Evolutionary conservation across 2,329 filamentous ascomycete genomes (phyloP), one percentile per base, ranked within the genome.

Genomic region (Aspergillus tamarii): DNA sequence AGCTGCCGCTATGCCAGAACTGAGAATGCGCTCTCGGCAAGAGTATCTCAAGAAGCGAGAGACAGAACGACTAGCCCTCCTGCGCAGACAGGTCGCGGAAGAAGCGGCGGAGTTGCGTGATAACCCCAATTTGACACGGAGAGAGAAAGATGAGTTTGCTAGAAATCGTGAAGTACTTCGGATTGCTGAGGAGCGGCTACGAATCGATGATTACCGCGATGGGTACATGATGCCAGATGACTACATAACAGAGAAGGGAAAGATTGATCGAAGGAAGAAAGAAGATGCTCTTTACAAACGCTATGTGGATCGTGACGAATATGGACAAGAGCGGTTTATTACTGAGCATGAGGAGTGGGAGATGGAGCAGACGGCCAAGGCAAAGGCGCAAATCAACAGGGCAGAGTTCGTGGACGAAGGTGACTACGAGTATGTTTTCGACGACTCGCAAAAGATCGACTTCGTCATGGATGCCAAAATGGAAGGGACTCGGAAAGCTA

Each of bases 281-380:
- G 88, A 95, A 67, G 92, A 96, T 28, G 92, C 92, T 0, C 84
- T 99, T 12, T 97, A 96, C 80, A 94, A 93, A 76, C 88, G 94
- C 57, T 94, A 97, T 70, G 89, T 97, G 4, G 94, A 97, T 66
- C 87, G 87, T 64, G 93, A 96, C 70, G 92, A 96, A 71, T 90
- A 90, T 70, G 94, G 94, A 5, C 89, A 95, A 67, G 94, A 97
- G 76, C 90, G 90, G 71, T 96, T 93, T 70, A 88, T 97, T 63
- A 97, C 93, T 0, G 95, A 99, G 76, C 91, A 97, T 67, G 94
- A 99, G 66, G 92, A 97, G 73, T 99, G 94, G 94, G 95, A 99
- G 76, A 83, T 88, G 63, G 94, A 98, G 74, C 94, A 98, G 79
- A 87, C 91, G 0, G 85, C 89, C 62, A 96, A 96, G 77, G 94